Evolutionary conservation across 2,329 filamentous ascomycete genomes (phyloP).

Genomic region (Trichoderma sp.): DNA sequence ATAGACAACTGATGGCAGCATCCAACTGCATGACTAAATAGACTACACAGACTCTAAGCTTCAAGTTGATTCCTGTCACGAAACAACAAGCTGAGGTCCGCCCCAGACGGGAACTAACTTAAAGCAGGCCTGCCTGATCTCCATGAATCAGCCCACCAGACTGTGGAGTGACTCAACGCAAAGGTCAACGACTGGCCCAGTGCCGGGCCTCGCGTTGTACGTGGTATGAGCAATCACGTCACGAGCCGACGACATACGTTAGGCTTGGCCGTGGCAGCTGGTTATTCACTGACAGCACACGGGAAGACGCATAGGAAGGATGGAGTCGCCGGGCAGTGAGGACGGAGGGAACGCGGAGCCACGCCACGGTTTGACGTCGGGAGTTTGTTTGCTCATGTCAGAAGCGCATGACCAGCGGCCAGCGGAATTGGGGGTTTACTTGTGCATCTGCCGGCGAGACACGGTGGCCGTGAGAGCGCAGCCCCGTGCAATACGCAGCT

Average conservation of each 20-base stretch:
- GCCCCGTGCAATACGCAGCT: not conserved
- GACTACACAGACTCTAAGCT: not conserved
- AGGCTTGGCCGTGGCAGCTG: not conserved
- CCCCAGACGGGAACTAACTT: slow-evolving; percentile 13
- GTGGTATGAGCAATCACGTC: slow-evolving; percentile 27
- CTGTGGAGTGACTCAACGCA: slow-evolving; percentile 23
- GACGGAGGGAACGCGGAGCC: not conserved
- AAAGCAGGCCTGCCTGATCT: slow-evolving; percentile 24
- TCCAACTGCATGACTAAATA: not conserved
- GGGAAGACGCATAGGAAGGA: not conserved
- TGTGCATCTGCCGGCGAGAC: not conserved
- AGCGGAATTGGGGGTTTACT: not conserved
- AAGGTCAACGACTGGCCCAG: slow-evolving; percentile 16
- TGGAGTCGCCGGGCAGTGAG: not conserved
- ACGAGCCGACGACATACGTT: not conserved
- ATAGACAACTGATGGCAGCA: slow-evolving; percentile 4
- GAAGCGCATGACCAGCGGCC: not conserved
- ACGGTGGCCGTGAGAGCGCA: not conserved
- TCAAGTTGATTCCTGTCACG: too few relatives aligned
- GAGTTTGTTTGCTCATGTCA: slow-evolving; percentile 1
- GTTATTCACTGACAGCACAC: not conserved
- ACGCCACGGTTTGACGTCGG: not conserved
- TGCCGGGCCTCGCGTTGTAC: slow-evolving; percentile 11
- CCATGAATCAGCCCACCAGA: slow-evolving; percentile 20
- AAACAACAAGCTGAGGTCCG: not conserved